phyloP scores from a whole-genome alignment of 306 rosid genomes.

The Sechiopsis laciniata region DNA sequence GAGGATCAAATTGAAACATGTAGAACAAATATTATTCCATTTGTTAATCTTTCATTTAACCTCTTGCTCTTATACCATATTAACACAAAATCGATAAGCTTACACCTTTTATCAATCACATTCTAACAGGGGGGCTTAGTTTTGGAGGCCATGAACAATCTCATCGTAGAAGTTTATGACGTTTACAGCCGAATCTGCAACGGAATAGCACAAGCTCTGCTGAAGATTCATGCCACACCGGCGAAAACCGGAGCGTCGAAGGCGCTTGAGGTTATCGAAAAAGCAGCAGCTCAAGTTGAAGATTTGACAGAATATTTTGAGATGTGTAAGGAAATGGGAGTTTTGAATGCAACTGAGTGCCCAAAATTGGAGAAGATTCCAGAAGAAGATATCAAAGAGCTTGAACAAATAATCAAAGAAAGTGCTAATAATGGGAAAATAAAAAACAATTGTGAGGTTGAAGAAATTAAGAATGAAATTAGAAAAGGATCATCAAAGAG shows the following conservation, averaged over 20 bases:
- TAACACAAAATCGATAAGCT: not conserved
- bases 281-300: slow-evolving; percentile 43
- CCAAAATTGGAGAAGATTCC: slow-evolving; percentile 54
- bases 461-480: not conserved
- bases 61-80: not conserved
- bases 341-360: slow-evolving; percentile 47
- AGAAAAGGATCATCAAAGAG: slow-evolving; percentile 18
- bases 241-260: slow-evolving; percentile 43
- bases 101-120: not conserved
- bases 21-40: too few relatives aligned
- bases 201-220: slow-evolving; percentile 39
- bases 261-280: slow-evolving; percentile 47
- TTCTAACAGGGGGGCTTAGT: slow-evolving; percentile 24
- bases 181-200: slow-evolving; percentile 51
- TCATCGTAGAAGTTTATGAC: slow-evolving; percentile 54
- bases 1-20: too few relatives aligned
- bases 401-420: slow-evolving; percentile 44
- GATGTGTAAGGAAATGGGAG: slow-evolving; percentile 54
- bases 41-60: too few relatives aligned
- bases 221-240: slow-evolving; percentile 41
- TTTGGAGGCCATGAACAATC: slow-evolving; percentile 77
- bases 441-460: not conserved
- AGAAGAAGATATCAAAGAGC: slow-evolving; percentile 47
- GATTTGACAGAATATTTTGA: slow-evolving; percentile 43
- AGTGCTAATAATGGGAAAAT: not conserved